Evolutionary conservation across 1,139 yeast species (phyloP).

Genomic region (Lipomyces yarrowii): DNA sequence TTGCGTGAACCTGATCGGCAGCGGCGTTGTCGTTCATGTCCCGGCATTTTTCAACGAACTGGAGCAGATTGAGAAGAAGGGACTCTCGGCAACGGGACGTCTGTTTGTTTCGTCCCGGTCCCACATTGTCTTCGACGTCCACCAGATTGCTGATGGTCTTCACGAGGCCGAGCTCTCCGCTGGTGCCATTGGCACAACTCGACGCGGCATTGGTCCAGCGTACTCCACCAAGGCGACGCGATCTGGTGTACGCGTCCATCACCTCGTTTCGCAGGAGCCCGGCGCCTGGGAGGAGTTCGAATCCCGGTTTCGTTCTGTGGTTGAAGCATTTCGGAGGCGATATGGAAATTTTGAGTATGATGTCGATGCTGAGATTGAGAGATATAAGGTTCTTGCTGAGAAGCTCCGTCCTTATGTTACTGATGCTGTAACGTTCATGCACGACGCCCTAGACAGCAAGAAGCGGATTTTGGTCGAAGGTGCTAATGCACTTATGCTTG

Average conservation of each 20-base stretch:
- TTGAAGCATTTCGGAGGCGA: conserved; percentile 79
- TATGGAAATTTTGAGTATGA: conserved; percentile 94
- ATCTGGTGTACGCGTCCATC: conserved; percentile 96
- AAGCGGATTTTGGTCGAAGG: conserved; percentile 95
- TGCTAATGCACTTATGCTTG: conserved; percentile 97
- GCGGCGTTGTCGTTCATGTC: conserved; percentile 94
- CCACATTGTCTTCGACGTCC: conserved; percentile 95
- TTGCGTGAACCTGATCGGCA: conserved; percentile 86
- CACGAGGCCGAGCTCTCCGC: conserved; percentile 89
- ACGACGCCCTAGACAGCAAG: conserved; percentile 71
- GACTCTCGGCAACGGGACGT: conserved; percentile 76
- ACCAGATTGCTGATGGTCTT: conserved; percentile 92
- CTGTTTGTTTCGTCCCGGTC: conserved; percentile 91
- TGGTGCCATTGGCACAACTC: conserved; percentile 96
- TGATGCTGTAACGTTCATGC: conserved; percentile 89
- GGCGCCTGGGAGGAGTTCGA: conserved; percentile 94
- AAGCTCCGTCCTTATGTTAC: conserved; percentile 85
- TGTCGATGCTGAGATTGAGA: conserved; percentile 72
- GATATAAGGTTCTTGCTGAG: conserved; percentile 72
- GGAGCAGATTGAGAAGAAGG: conserved; percentile 73
- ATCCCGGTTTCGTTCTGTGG: conserved; percentile 71
- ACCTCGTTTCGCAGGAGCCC: conserved; percentile 84
- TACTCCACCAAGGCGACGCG: conserved; percentile 96
- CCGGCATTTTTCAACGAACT: conserved; percentile 92
- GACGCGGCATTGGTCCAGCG: conserved; percentile 99